Evolutionary conservation across 306 rosid species (phyloP).

Genomic region (Lathyrus sativus): DNA sequence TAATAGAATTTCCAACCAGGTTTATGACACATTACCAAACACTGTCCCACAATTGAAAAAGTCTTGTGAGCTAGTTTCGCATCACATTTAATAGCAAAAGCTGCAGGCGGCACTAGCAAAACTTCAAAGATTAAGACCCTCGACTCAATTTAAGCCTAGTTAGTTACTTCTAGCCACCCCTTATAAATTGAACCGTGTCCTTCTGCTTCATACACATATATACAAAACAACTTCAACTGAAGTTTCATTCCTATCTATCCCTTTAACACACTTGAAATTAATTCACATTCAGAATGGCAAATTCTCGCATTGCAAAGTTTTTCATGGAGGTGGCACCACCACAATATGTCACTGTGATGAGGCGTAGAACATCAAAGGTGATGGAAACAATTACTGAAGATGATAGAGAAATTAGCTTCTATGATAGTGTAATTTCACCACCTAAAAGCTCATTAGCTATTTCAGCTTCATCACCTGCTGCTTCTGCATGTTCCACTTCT

Average conservation of each 20-base stretch:
- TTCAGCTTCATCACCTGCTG: constrained; percentile 28
- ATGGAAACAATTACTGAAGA: constrained; percentile 89
- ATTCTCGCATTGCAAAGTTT: constrained; percentile 72
- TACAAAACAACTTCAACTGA: constrained; percentile 3
- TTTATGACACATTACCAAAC: too few species aligned
- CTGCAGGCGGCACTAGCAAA: constrained; percentile 60
- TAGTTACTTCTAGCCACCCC: neutral
- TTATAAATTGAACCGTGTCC: constrained; percentile 45
- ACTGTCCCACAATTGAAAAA: constrained; percentile 34
- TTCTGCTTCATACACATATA: constrained; percentile 6
- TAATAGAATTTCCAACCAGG: constrained; percentile 42
- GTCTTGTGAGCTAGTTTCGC: neutral
- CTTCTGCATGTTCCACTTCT: constrained; percentile 33
- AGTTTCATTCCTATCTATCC: neutral
- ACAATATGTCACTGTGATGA: constrained; percentile 77
- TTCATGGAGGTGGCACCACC: constrained; percentile 94
- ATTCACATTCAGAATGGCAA: constrained; percentile 56
- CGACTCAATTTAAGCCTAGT: constrained; percentile 45
- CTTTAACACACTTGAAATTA: too few species aligned
- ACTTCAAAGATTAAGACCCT: constrained; percentile 41
- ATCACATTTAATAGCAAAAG: constrained; percentile 51
- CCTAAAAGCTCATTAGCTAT: constrained; percentile 26
- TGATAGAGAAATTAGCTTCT: constrained; percentile 56
- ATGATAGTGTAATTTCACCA: constrained; percentile 32
- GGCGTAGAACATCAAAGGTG: constrained; percentile 74